Percentiles rank a stretch among this genome's conserved stretches.
Conservation (phyloP, 345 rosid genomes). For the Trapa incisa region DNA sequence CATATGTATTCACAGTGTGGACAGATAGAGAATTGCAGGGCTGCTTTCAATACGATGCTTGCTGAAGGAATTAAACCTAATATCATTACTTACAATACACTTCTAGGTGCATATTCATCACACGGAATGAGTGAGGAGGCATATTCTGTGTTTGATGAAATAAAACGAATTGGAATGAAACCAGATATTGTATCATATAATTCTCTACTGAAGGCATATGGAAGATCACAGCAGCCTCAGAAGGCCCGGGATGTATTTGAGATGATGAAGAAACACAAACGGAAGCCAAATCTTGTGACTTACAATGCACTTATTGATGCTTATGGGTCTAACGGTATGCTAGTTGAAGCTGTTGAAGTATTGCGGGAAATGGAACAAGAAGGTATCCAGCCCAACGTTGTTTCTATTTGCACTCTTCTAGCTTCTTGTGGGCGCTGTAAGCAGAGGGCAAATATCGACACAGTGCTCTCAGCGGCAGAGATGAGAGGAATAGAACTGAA, state of each 20-base stretch:
- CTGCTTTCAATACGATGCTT: slow-evolving; percentile 58
- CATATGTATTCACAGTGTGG: slow-evolving; percentile 65
- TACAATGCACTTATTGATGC: slow-evolving; percentile 90
- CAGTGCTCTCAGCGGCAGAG: slow-evolving; percentile 67
- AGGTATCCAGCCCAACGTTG: slow-evolving; percentile 54
- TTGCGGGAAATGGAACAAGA: slow-evolving; percentile 78
- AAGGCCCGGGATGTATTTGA: slow-evolving; percentile 67
- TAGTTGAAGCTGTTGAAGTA: slow-evolving; percentile 63
- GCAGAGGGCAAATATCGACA: slow-evolving; percentile 59
- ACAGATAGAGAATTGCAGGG: slow-evolving; percentile 63
- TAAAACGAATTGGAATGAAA: slow-evolving; percentile 42
- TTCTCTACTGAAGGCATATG: slow-evolving; percentile 76
- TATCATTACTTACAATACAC: slow-evolving; percentile 60
- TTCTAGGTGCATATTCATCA: slow-evolving; percentile 75
- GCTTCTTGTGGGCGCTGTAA: slow-evolving; percentile 76
- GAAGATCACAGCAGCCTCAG: slow-evolving; percentile 66
- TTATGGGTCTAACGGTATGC: slow-evolving; percentile 70
- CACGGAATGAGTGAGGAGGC: slow-evolving; percentile 79
- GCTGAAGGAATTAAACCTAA: slow-evolving; percentile 85
- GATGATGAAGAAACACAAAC: slow-evolving; percentile 53
- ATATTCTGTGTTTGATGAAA: slow-evolving; percentile 52
- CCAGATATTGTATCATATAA: slow-evolving; percentile 86
- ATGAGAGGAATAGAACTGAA: slow-evolving; percentile 68
- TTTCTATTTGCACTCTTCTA: slow-evolving; percentile 72
- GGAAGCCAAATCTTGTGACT: slow-evolving; percentile 63